Percentiles rank a stretch among this genome's conserved stretches.
These are phyloP conservation scores for Colletotrichum euphorbiae DNA, from an alignment of 2,329 filamentous ascomycete genomes.

Conservation along the genomic window DNA sequence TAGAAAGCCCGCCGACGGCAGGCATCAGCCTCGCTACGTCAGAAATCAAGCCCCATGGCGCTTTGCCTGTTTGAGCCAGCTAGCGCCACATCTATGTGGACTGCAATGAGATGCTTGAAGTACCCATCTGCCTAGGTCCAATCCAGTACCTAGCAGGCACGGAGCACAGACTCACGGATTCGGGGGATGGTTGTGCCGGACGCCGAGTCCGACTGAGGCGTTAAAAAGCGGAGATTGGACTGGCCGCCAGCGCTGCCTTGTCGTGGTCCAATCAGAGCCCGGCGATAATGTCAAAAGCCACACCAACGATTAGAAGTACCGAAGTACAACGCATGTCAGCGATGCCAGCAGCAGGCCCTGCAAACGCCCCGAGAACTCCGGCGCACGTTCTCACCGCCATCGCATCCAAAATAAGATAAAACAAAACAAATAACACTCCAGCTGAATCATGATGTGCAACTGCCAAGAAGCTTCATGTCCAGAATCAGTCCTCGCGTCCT, in stretches of 20 bases:
- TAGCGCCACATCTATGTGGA: slow-evolving; percentile 16
- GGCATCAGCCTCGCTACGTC: slow-evolving; percentile 7
- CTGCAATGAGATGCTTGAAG: too few relatives aligned
- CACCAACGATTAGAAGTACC: background rate
- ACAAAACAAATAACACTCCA: slow-evolving; percentile 5
- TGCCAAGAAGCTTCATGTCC: slow-evolving; percentile 23
- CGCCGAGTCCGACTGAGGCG: background rate
- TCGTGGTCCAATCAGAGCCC: background rate
- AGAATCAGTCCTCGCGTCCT: background rate
- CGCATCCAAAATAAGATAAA: slow-evolving; percentile 1
- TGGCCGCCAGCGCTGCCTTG: slow-evolving; percentile 4
- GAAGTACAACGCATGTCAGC: background rate
- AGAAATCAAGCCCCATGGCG: background rate
- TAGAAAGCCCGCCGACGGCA: background rate
- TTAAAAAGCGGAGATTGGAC: background rate
- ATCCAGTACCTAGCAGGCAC: too few relatives aligned
- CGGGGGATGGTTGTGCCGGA: background rate
- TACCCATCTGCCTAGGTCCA: too few relatives aligned
- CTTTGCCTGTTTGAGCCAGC: slow-evolving; percentile 6
- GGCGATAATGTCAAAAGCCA: background rate
- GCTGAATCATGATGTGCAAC: slow-evolving; percentile 23
- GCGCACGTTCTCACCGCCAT: background rate
- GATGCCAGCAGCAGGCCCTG: background rate
- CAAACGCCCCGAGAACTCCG: slow-evolving; percentile 5
- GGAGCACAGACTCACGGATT: too few relatives aligned